Evolutionary conservation across 2,329 filamentous ascomycete species (phyloP).

Genomic region (Epichloe gansuensis): DNA sequence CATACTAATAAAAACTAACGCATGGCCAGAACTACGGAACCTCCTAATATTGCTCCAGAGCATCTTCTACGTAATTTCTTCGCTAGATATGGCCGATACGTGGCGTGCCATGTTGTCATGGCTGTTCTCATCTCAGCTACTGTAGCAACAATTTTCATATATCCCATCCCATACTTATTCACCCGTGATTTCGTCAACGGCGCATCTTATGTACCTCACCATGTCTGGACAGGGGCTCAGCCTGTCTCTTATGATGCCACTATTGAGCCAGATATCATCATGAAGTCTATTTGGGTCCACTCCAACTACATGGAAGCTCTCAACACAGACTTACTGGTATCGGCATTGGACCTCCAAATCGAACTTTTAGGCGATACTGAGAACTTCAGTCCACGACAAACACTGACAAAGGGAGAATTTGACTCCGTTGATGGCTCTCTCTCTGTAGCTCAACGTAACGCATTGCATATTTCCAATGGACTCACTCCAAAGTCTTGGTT

Average conservation of each 20-base stretch:
- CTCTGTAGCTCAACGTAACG: conserved; percentile 35
- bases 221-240: conserved; percentile 70
- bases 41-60: conserved; percentile 49
- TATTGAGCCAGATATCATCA: conserved; percentile 56
- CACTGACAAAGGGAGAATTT: conserved; percentile 14
- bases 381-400: conserved; percentile 38
- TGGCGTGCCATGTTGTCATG: conserved; percentile 60
- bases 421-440: conserved; percentile 24
- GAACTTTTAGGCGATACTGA: conserved; percentile 50
- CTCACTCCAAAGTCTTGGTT: conserved; percentile 57
- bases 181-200: conserved; percentile 60
- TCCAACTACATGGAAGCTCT: conserved; percentile 71
- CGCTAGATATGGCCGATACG: conserved; percentile 56
- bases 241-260: conserved; percentile 41
- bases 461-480: conserved; percentile 47
- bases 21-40: conserved; percentile 54
- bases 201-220: conserved; percentile 59
- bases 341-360: conserved; percentile 59
- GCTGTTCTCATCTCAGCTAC: conserved; percentile 65
- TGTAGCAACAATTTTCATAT: conserved; percentile 57
- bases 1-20: neutral
- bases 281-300: conserved; percentile 74
- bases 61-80: conserved; percentile 56
- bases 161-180: conserved; percentile 65
- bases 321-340: conserved; percentile 49